Percentiles rank a stretch among this genome's conserved stretches.
Evolutionary conservation across 2,329 filamentous ascomycete species (phyloP).

Genomic region (Zasmidium angulare): DNA sequence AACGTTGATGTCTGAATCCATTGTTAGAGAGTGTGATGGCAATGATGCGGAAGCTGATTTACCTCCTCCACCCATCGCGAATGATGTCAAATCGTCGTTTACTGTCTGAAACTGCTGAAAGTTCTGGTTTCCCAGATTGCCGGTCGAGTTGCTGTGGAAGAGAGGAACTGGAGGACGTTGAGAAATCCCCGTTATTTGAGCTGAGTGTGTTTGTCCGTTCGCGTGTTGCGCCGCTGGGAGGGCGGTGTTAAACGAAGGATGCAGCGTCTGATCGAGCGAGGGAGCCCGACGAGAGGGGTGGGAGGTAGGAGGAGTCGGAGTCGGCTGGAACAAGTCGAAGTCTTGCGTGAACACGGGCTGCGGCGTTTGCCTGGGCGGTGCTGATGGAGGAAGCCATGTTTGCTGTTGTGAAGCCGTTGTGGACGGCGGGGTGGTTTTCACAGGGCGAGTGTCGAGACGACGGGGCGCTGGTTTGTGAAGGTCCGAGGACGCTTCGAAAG

Average conservation of each 20-base stretch:
- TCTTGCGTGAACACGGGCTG: conserved; percentile 57
- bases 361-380: conserved; percentile 50
- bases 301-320: conserved; percentile 39
- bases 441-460: conserved; percentile 49
- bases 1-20: conserved; percentile 44
- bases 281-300: conserved; percentile 48
- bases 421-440: conserved; percentile 71
- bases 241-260: conserved; percentile 57
- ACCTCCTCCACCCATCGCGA: conserved; percentile 60
- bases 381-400: conserved; percentile 73
- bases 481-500: conserved; percentile 33
- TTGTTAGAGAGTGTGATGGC: conserved; percentile 25
- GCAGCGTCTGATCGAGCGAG: conserved; percentile 55
- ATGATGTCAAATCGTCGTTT: conserved; percentile 26
- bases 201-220: conserved; percentile 53
- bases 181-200: conserved; percentile 24
- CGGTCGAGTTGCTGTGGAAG: conserved; percentile 55
- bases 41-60: conserved; percentile 28
- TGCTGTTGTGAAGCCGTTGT: conserved; percentile 73
- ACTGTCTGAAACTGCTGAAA: conserved; percentile 43
- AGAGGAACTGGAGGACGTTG: conserved; percentile 67
- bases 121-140: conserved; percentile 24
- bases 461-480: conserved; percentile 36
- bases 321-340: conserved; percentile 73
- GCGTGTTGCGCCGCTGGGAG: conserved; percentile 59